phyloP scores from a whole-genome alignment of 352 stramenopile genomes.

The Elongisporangium prolatum region DNA sequence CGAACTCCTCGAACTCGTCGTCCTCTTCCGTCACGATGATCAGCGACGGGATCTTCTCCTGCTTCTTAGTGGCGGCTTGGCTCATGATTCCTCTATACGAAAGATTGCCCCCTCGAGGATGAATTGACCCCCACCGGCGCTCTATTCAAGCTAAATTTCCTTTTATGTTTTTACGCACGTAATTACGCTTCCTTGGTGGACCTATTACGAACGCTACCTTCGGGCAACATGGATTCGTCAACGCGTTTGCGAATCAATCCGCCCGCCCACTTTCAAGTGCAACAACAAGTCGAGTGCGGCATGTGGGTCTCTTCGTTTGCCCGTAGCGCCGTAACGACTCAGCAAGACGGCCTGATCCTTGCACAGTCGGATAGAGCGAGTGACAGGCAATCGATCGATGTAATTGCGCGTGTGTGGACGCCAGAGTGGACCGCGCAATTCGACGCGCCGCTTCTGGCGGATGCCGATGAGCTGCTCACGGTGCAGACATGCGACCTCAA shows the following conservation, averaged over 20 bases:
- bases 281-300: not conserved
- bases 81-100: not conserved
- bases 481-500: constrained; percentile 30
- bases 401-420: not conserved
- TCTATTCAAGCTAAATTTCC: not conserved
- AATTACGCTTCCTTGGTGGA: constrained; percentile 9
- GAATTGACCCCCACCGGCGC: not conserved
- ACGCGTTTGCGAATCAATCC: constrained; percentile 30
- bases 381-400: not conserved
- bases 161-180: constrained; percentile 9
- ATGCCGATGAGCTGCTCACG: constrained; percentile 24
- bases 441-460: not conserved
- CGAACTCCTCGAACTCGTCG: constrained; percentile 89
- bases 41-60: constrained; percentile 62
- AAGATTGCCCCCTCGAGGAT: not conserved
- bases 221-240: constrained; percentile 3
- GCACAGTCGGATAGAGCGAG: not conserved
- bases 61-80: constrained; percentile 14
- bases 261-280: constrained; percentile 1
- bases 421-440: not conserved
- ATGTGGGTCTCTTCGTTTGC: constrained; percentile 68
- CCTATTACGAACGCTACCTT: constrained; percentile 4
- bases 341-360: not conserved
- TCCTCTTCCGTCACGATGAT: constrained; percentile 85
- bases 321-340: not conserved